Base-by-base conservation (phyloP, 305 asterid genomes). In the Ruellia speciosa region DNA sequence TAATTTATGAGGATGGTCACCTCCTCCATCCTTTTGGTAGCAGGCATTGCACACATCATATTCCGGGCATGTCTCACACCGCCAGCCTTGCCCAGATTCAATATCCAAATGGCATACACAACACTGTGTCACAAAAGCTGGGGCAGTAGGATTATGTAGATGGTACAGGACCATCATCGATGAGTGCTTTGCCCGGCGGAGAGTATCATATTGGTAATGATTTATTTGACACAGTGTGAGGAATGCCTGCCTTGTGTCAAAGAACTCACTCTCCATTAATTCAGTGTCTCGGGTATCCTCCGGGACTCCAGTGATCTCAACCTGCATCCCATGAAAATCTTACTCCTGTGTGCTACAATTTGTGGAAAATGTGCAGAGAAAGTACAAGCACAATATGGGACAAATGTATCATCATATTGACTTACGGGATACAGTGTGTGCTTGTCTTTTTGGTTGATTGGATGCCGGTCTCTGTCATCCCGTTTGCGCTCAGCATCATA, bases 161-260 rank as follows among this genome's bases (percentile, higher is more conserved):
- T 92, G 99, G 72, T 88, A 92, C 61, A 92, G 90, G 66, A 86
- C 90, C 97, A 92, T 92, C 97, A 92, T 88, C 15, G 96, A 92
- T 31, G 99, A 92, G 73, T 88, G 99, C 78, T 92, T 92, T 53
- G 97, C 97, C 59, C 96, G 79, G 20, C 99, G 89, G 58, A 92
- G 90, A 51, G 97, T 92, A 72, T 92, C 99, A 54, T 88, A 92
- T 65, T 88, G 97, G 67, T 92, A 92, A 77, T 86, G 97, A 72
- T 88, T 92, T 71, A 95, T 96, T 72, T 88, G 97, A 79, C 96
- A 88, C 48, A 92, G 96, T 64, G 95, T 88, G 40, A 86, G 82
- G 70, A 86, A 88, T 54, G 99, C 99, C 72, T 88, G 97, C 63
- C 97, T 88, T 19, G 97, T 92, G 80, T 92, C 99, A 63, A 92